A percentile compares a stretch with the other conserved stretches of the same genome.
Evolutionary conservation across 345 rosid genomes (phyloP).

Genomic region (Citrus sinensis): DNA sequence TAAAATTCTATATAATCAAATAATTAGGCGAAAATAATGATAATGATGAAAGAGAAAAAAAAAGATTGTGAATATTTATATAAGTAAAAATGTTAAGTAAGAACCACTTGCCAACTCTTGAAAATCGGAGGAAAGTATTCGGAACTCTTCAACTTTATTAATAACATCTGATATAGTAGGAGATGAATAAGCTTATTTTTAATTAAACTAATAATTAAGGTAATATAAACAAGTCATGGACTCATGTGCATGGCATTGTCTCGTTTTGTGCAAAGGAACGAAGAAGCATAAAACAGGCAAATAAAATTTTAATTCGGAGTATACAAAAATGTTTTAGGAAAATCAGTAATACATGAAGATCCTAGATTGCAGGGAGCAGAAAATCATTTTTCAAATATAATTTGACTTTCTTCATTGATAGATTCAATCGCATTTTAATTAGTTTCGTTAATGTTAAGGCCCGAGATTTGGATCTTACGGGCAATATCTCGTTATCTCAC

Average conservation of each 20-base stretch:
- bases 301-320: neutral
- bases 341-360: neutral
- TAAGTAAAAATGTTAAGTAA: no score
- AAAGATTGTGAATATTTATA: no score
- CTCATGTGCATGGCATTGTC: conserved; percentile 32
- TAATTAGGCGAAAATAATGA: no score
- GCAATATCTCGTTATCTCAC: neutral
- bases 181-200: neutral
- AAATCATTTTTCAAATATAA: neutral
- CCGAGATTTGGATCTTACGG: conserved; percentile 9
- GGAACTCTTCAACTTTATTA: neutral
- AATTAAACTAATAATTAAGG: neutral
- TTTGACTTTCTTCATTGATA: conserved; percentile 26
- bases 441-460: neutral
- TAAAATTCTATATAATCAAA: no score
- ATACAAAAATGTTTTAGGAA: neutral
- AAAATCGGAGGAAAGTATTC: conserved; percentile 3
- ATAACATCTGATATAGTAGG: neutral
- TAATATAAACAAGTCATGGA: conserved; percentile 12
- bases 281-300: neutral
- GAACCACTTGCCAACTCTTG: conserved; percentile 5
- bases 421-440: conserved; percentile 19
- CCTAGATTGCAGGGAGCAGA: conserved; percentile 19
- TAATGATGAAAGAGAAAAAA: no score
- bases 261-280: conserved; percentile 25